phyloP scores from a whole-genome alignment of 208 protist genomes.

The Leishmania tarentolae region DNA sequence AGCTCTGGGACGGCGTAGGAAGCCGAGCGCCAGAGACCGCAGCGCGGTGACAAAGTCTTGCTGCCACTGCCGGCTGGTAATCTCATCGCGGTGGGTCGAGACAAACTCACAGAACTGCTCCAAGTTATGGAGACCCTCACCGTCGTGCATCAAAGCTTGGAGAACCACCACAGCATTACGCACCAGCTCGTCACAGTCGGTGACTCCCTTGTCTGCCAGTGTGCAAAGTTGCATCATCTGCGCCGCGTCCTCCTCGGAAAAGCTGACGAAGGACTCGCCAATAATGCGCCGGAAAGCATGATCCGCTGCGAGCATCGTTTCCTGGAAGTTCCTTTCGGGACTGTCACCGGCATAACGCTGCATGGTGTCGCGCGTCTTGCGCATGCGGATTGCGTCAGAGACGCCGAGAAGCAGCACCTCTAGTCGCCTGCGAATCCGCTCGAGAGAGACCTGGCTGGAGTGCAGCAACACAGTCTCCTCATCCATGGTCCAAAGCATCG shows the following conservation, averaged over 20 bases:
- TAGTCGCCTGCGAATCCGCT: conserved; percentile 18
- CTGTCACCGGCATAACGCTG: not conserved
- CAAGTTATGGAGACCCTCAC: conserved; percentile 10
- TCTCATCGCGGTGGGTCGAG: conserved; percentile 4
- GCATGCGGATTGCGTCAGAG: conserved; percentile 12
- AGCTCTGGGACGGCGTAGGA: conserved; percentile 19
- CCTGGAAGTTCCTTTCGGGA: conserved; percentile 3
- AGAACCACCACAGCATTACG: conserved; percentile 22
- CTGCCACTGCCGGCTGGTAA: conserved; percentile 19
- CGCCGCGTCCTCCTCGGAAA: conserved; percentile 11
- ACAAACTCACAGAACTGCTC: conserved; percentile 14
- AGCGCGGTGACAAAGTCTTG: conserved; percentile 32
- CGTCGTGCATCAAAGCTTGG: conserved; percentile 20
- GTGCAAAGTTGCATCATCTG: conserved; percentile 24
- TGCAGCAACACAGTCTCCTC: conserved; percentile 31
- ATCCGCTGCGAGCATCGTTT: conserved; percentile 16
- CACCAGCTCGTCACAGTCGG: conserved; percentile 18
- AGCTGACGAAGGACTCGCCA: conserved; percentile 15
- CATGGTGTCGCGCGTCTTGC: conserved; percentile 3
- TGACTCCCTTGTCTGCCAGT: conserved; percentile 13
- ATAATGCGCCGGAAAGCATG: conserved; percentile 16
- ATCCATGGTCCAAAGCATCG: conserved; percentile 27
- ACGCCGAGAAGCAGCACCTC: conserved; percentile 18
- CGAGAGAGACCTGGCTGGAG: conserved; percentile 21
- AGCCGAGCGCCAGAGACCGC: conserved; percentile 28